A percentile compares a stretch with the other conserved stretches of the same genome.
These are phyloP conservation scores for Verticillium isaacii DNA, from an alignment of 2,329 filamentous ascomycete genomes.

Conservation along the genomic window DNA sequence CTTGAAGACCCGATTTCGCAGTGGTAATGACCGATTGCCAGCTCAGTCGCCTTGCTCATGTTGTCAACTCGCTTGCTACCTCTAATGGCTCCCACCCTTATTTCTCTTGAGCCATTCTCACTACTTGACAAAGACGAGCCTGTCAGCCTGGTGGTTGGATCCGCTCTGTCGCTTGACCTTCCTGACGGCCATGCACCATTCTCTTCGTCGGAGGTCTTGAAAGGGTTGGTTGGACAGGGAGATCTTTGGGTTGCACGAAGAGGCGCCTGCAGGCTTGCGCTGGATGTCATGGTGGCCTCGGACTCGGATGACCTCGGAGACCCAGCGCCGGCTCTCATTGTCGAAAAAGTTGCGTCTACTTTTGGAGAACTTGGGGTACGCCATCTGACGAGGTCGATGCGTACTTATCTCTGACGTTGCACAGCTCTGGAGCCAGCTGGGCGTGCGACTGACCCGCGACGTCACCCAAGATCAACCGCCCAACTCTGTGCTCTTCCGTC, in stretches of 20 bases:
- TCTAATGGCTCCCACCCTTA: background rate
- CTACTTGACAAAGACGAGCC: background rate
- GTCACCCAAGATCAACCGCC: background rate
- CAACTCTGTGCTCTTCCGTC: constrained; percentile 21
- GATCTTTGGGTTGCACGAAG: constrained; percentile 3
- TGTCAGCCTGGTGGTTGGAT: background rate
- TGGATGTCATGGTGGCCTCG: background rate
- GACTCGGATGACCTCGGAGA: background rate
- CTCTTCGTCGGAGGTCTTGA: background rate
- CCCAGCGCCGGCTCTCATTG: background rate
- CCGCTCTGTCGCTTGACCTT: background rate
- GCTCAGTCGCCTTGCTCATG: background rate
- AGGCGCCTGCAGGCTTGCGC: background rate
- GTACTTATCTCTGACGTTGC: background rate
- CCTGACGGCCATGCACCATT: background rate
- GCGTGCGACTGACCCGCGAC: constrained; percentile 2
- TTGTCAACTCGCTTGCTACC: background rate
- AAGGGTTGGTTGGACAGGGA: background rate
- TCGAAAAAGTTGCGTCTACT: background rate
- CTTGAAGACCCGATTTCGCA: background rate
- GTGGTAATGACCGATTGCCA: background rate
- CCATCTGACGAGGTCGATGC: background rate
- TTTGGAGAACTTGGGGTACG: background rate
- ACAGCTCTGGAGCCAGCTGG: constrained; percentile 10
- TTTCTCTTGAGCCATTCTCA: background rate